Conservation (phyloP, 2,329 filamentous ascomycete genomes). For the Aspergillus uvarum region DNA sequence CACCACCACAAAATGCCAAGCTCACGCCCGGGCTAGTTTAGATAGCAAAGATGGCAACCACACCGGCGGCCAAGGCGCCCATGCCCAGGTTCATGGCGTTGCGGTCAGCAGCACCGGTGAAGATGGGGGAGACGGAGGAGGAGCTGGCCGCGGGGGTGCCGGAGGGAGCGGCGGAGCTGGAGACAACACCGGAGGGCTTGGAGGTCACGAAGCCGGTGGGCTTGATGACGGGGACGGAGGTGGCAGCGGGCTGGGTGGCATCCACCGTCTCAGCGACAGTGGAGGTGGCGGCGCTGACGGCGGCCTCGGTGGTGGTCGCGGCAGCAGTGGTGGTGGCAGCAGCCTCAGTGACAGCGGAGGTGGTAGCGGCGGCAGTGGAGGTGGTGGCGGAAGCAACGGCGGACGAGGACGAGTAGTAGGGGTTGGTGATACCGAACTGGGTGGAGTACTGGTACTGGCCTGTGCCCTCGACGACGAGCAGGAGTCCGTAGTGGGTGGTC, state of each 20-base stretch:
- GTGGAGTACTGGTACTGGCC: constrained; percentile 63
- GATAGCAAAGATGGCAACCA: constrained; percentile 37
- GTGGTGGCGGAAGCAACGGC: constrained; percentile 2
- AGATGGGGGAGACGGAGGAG: constrained; percentile 18
- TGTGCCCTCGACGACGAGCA: constrained; percentile 60
- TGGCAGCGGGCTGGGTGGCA: constrained; percentile 7
- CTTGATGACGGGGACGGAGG: constrained; percentile 16
- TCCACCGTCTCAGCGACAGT: constrained; percentile 17
- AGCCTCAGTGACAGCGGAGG: constrained; percentile 17
- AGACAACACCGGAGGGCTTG: constrained; percentile 8
- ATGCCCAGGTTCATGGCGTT: constrained; percentile 38
- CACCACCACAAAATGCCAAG: not conserved
- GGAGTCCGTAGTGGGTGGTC: constrained; percentile 58
- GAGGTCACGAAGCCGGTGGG: constrained; percentile 15
- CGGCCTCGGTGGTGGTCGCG: constrained; percentile 13
- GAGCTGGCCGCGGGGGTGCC: constrained; percentile 15
- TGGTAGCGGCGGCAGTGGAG: constrained; percentile 4
- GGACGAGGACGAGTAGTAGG: constrained; percentile 14
- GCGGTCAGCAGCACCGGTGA: constrained; percentile 36
- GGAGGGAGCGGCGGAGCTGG: constrained; percentile 14
- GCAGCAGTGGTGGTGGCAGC: constrained; percentile 6
- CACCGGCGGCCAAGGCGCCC: constrained; percentile 36
- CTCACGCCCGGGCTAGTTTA: constrained; percentile 20
- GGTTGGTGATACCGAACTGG: constrained; percentile 58
- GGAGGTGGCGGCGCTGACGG: constrained; percentile 9